Conservation (phyloP, 331 rosid species). For the Cydonia oblonga region DNA sequence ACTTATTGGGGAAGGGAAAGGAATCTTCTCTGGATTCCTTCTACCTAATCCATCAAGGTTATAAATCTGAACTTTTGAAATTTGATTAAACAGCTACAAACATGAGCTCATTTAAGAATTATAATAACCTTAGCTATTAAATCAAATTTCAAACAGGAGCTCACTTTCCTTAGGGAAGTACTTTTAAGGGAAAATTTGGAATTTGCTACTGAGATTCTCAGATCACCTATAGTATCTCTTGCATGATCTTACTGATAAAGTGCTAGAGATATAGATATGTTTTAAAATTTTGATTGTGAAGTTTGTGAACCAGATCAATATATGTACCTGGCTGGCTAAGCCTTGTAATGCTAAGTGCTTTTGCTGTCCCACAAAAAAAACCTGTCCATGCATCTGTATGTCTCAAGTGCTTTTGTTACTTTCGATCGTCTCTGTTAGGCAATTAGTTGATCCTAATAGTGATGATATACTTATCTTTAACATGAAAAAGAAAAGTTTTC, state of each 20-base stretch:
- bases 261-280: conserved; percentile 11
- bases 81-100: too few species aligned
- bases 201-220: conserved; percentile 22
- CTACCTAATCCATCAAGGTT: too few species aligned
- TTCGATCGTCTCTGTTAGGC: neutral
- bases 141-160: too few species aligned
- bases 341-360: conserved; percentile 31
- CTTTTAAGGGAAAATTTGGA: conserved; percentile 25
- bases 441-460: neutral
- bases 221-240: conserved; percentile 4
- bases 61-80: too few species aligned
- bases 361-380: conserved; percentile 45
- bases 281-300: conserved; percentile 9
- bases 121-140: too few species aligned
- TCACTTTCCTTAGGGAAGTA: neutral
- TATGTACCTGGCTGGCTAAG: neutral
- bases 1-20: neutral
- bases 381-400: neutral
- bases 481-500: too few species aligned
- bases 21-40: too few species aligned
- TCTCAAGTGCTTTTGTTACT: neutral
- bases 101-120: too few species aligned
- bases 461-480: too few species aligned
- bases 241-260: conserved; percentile 9
- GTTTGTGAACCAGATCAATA: conserved; percentile 22